A percentile compares a stretch with the other conserved stretches of the same genome.
Evolutionary conservation across 1,284 basidiomycete species (phyloP).

Genomic region (Ceratobasidium theobromae): DNA sequence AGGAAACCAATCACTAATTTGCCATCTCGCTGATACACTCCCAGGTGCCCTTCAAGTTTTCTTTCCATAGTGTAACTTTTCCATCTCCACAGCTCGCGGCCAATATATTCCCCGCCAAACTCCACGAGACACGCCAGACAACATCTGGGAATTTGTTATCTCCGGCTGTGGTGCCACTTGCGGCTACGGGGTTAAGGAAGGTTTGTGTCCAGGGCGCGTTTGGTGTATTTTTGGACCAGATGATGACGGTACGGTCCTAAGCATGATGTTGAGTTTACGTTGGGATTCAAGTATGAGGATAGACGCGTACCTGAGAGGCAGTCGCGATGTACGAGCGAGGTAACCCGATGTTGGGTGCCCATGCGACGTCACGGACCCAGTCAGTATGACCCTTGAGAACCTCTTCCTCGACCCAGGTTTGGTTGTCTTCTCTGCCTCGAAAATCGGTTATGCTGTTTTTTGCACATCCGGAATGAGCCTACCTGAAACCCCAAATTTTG

Average conservation of each 20-base stretch:
- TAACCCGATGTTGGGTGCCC: conserved; percentile 95
- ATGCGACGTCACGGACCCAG: conserved; percentile 98
- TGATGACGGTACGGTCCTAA: conserved; percentile 86
- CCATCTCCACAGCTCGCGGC: conserved; percentile 98
- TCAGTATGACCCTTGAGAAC: conserved; percentile 88
- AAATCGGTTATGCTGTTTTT: not conserved
- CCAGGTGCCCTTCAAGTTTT: conserved; percentile 91
- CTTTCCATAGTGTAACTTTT: conserved; percentile 98
- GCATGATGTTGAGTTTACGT: not conserved
- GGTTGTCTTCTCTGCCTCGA: conserved; percentile 56
- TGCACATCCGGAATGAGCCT: not conserved
- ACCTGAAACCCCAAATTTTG: conserved; percentile 85
- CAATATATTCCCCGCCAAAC: conserved; percentile 91
- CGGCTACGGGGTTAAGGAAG: conserved; percentile 65
- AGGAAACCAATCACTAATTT: conserved; percentile 60
- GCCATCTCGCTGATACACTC: conserved; percentile 95
- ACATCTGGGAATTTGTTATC: conserved; percentile 88
- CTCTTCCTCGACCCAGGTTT: conserved; percentile 89
- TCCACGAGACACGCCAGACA: conserved; percentile 98
- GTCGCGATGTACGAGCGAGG: conserved; percentile 94
- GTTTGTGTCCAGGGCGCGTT: conserved; percentile 83
- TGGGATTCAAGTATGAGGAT: conserved; percentile 2
- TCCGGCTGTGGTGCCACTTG: conserved; percentile 36
- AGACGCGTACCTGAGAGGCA: conserved; percentile 73
- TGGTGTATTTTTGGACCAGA: conserved; percentile 89